These are phyloP conservation scores for Entamoeba invadens DNA, from an alignment of 208 protist species.

Conservation along the genomic window DNA sequence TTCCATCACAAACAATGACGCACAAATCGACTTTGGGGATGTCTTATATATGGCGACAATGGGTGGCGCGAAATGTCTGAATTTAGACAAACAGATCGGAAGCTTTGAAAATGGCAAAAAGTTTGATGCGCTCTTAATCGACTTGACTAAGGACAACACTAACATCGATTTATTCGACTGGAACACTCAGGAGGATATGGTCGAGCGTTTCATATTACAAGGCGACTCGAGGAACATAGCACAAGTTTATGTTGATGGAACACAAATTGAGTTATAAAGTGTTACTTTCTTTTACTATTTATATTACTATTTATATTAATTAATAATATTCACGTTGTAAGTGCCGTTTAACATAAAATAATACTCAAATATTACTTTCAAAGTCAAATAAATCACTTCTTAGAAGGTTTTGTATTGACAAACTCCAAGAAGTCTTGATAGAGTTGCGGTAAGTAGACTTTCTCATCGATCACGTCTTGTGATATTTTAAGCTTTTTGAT, in stretches of 20 bases:
- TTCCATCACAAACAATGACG: slow-evolving; percentile 17
- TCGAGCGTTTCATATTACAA: slow-evolving; percentile 46
- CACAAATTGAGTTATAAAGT: too few relatives aligned
- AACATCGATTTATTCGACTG: slow-evolving; percentile 45
- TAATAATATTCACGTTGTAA: too few relatives aligned
- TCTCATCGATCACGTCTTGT: neutral
- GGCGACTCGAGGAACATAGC: slow-evolving; percentile 25
- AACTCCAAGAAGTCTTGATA: neutral
- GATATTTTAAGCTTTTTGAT: neutral
- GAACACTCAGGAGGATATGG: slow-evolving; percentile 28
- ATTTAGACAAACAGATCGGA: slow-evolving; percentile 55
- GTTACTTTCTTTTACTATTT: too few relatives aligned
- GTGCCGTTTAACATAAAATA: too few relatives aligned
- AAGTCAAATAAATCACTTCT: too few relatives aligned
- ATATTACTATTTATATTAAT: too few relatives aligned
- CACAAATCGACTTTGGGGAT: slow-evolving; percentile 45
- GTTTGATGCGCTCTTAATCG: slow-evolving; percentile 64
- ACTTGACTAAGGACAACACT: slow-evolving; percentile 39
- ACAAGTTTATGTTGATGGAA: neutral
- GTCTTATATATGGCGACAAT: slow-evolving; percentile 64
- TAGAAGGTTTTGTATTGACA: too few relatives aligned
- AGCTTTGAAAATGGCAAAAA: slow-evolving; percentile 57
- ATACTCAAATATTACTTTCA: too few relatives aligned
- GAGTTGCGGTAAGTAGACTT: neutral
- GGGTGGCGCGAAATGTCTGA: slow-evolving; percentile 56